Evolutionary conservation across 2,329 filamentous ascomycete genomes (phyloP).

Genomic region (Aspergillus carbonarius): DNA sequence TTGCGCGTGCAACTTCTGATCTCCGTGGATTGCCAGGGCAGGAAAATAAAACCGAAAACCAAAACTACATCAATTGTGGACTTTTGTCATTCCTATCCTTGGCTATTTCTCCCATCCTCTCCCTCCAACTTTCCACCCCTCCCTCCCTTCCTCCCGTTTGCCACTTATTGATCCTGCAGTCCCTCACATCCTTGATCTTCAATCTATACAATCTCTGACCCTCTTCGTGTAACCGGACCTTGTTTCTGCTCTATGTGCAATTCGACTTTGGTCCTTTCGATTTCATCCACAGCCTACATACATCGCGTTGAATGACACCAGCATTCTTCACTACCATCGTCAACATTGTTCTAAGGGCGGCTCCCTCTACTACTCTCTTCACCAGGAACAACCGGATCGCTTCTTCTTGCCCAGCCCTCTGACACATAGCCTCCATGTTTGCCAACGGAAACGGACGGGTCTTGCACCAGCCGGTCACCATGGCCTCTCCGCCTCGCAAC

Average conservation of each 20-base stretch:
- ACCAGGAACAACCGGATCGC: background rate
- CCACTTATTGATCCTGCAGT: background rate
- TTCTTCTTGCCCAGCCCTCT: background rate
- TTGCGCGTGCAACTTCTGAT: background rate
- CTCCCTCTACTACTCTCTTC: background rate
- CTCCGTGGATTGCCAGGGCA: background rate
- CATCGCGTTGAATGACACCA: background rate
- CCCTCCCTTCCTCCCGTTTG: background rate
- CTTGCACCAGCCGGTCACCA: conserved; percentile 19
- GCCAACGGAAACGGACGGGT: conserved; percentile 21
- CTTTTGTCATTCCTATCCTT: background rate
- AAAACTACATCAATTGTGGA: background rate
- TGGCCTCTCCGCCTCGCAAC: conserved; percentile 22
- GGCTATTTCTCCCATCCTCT: background rate
- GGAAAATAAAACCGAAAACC: background rate
- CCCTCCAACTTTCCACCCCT: background rate
- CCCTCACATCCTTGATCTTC: background rate
- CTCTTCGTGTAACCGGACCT: background rate
- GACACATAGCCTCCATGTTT: conserved; percentile 17
- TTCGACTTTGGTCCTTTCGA: background rate
- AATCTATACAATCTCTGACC: background rate
- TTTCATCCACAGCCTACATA: background rate
- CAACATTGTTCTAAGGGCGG: background rate
- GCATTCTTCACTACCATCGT: background rate
- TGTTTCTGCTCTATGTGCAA: conserved; percentile 1